Percentiles rank a stretch among this genome's conserved stretches.
Conservation (phyloP, 352 stramenopile genomes). For the Globisporangium nunn region DNA sequence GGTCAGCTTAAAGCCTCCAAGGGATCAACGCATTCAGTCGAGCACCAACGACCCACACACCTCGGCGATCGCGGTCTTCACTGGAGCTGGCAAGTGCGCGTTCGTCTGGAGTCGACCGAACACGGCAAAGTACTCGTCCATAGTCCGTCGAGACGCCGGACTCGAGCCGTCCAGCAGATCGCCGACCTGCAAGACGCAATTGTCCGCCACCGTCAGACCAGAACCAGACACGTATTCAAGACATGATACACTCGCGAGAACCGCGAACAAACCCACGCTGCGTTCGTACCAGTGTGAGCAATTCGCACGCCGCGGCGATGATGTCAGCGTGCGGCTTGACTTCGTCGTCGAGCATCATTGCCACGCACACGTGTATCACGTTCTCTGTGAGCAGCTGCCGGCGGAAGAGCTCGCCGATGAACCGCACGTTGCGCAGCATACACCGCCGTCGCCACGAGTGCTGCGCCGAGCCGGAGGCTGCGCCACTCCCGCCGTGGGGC, state of each 20-base stretch:
- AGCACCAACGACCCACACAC: conserved; percentile 3
- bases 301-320: conserved; percentile 57
- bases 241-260: too few species aligned
- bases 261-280: background rate
- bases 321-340: conserved; percentile 51
- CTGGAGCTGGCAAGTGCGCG: conserved; percentile 15
- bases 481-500: conserved; percentile 1
- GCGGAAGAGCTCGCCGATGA: conserved; percentile 75
- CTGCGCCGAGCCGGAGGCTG: conserved; percentile 16
- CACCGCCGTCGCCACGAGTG: conserved; percentile 68
- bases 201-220: too few species aligned
- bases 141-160: conserved; percentile 69
- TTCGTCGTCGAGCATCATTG: conserved; percentile 81
- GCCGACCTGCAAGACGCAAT: conserved; percentile 34
- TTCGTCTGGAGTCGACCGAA: conserved; percentile 47
- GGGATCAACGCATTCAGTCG: background rate
- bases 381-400: conserved; percentile 76
- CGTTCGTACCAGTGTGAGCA: conserved; percentile 45
- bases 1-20: background rate
- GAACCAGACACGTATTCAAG: too few species aligned
- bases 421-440: conserved; percentile 67
- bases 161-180: conserved; percentile 77
- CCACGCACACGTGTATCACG: conserved; percentile 79
- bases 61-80: conserved; percentile 46
- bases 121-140: conserved; percentile 81